A percentile compares a stretch with the other conserved stretches of the same genome.
Conservation (phyloP, 2,329 filamentous ascomycete genomes). For the Fulvia fulva region DNA sequence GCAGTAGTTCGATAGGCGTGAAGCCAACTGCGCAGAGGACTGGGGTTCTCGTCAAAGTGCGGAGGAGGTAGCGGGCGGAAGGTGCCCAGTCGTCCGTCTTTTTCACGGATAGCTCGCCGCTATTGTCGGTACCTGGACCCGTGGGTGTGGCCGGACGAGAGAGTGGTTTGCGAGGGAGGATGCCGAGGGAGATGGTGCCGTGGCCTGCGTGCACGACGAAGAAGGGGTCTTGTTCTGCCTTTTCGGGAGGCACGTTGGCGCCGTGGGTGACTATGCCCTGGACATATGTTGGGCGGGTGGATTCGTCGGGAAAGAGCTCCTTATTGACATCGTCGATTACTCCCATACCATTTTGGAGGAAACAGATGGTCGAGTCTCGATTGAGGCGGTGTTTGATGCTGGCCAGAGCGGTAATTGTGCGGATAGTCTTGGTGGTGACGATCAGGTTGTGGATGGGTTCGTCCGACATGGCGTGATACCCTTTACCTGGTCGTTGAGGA, state of each 20-base stretch:
- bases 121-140: constrained; percentile 15
- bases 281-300: constrained; percentile 69
- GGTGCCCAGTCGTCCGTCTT: constrained; percentile 26
- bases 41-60: constrained; percentile 59
- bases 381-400: constrained; percentile 65
- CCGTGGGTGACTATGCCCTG: constrained; percentile 64
- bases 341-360: constrained; percentile 80
- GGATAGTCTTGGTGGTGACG: constrained; percentile 69
- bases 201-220: constrained; percentile 55
- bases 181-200: constrained; percentile 56
- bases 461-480: constrained; percentile 10
- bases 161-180: constrained; percentile 42
- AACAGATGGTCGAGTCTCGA: constrained; percentile 65
- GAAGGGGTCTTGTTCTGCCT: constrained; percentile 41
- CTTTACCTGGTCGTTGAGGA: not conserved
- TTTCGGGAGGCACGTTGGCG: constrained; percentile 41
- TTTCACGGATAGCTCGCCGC: constrained; percentile 13
- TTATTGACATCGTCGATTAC: constrained; percentile 73
- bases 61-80: constrained; percentile 58
- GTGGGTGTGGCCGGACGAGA: constrained; percentile 5
- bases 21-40: constrained; percentile 59
- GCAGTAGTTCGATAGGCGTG: constrained; percentile 59
- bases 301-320: constrained; percentile 63
- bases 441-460: constrained; percentile 66
- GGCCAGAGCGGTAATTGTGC: constrained; percentile 63